A percentile compares a stretch with the other conserved stretches of the same genome.
phyloP scores from a whole-genome alignment of 176 grass and related monocot genomes.

The Oropetium thomaeum region DNA sequence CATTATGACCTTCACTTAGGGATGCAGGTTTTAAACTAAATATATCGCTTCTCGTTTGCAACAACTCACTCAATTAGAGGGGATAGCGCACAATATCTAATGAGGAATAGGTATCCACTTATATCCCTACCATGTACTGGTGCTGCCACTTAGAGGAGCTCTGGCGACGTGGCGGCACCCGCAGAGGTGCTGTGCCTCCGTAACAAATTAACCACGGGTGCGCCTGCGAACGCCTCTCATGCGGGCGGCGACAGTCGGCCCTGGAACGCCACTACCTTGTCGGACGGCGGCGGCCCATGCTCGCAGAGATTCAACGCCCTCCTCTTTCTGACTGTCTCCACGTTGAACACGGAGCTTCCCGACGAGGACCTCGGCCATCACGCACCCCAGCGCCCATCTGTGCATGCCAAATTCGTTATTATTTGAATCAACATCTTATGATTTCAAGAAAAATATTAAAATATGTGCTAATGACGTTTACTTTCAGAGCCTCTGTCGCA shows the following conservation, averaged over 20 bases:
- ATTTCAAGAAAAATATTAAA: too few species aligned
- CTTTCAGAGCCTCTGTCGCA: too few species aligned
- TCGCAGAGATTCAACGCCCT: background rate
- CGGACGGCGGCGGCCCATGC: background rate
- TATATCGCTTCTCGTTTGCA: too few species aligned
- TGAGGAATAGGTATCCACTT: too few species aligned
- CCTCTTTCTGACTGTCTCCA: constrained; percentile 3
- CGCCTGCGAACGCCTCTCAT: constrained; percentile 27
- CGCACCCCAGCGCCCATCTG: constrained; percentile 10
- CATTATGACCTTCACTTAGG: too few species aligned
- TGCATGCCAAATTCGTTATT: too few species aligned
- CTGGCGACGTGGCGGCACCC: background rate
- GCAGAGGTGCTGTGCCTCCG: background rate
- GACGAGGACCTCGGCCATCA: constrained; percentile 18
- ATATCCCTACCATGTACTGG: too few species aligned
- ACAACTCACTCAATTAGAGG: too few species aligned
- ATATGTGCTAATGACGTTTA: too few species aligned
- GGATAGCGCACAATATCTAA: too few species aligned
- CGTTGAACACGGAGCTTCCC: constrained; percentile 16
- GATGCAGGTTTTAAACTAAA: too few species aligned
- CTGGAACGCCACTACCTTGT: background rate
- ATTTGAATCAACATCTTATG: too few species aligned
- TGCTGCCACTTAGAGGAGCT: background rate
- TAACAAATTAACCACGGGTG: background rate
- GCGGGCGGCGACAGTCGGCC: background rate